Conservation (phyloP, 371 early-diverging fungal genomes). For the Mucor irregularis region DNA sequence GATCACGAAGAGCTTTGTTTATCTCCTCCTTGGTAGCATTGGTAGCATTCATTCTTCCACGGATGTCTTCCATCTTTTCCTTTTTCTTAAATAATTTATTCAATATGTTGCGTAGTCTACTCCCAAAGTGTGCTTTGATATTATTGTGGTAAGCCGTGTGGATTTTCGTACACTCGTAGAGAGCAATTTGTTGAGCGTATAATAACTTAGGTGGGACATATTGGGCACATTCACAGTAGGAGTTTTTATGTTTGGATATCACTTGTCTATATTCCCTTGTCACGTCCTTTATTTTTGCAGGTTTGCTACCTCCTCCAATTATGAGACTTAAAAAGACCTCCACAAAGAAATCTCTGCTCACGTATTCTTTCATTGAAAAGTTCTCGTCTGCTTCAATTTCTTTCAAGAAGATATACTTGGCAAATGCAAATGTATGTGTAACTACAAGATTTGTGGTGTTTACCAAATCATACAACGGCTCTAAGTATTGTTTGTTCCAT, state of each 20-base stretch:
- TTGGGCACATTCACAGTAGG: background rate
- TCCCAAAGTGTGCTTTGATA: background rate
- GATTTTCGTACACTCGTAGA: slow-evolving; percentile 2
- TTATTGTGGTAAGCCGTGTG: slow-evolving; percentile 3
- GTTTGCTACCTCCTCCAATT: background rate
- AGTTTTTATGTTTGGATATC: background rate
- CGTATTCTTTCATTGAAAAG: background rate
- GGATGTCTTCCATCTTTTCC: background rate
- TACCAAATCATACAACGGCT: background rate
- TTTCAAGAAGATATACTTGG: too few relatives aligned
- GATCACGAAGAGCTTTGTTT: background rate
- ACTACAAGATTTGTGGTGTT: background rate
- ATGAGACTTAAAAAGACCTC: background rate
- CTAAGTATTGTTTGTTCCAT: background rate
- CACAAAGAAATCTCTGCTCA: background rate
- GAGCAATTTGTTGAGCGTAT: background rate
- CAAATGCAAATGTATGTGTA: background rate
- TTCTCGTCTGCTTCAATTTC: background rate
- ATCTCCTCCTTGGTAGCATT: background rate
- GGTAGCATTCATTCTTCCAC: background rate
- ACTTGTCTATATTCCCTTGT: background rate
- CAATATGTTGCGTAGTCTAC: background rate
- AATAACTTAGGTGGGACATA: background rate
- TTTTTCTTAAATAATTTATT: background rate
- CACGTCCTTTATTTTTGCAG: background rate